These are phyloP conservation scores for Chaetomiaceae sp. DNA, from an alignment of 2,329 filamentous ascomycete species.

Conservation along the genomic window DNA sequence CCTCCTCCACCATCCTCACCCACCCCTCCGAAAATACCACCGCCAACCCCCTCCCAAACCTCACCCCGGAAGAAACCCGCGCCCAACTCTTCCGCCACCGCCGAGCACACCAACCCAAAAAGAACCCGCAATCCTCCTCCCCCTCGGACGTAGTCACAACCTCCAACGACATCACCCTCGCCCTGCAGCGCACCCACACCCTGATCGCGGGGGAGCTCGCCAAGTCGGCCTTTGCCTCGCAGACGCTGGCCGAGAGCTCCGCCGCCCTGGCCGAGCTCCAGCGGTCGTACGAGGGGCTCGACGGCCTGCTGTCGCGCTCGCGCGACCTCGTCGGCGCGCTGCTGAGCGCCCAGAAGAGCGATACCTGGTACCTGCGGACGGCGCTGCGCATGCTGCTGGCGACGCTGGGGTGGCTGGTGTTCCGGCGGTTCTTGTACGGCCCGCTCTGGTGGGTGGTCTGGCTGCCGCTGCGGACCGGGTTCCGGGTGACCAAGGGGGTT, in stretches of 20 bases:
- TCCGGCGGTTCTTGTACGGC: slow-evolving; percentile 79
- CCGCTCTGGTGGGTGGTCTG: slow-evolving; percentile 87
- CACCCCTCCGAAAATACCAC: slow-evolving; percentile 6
- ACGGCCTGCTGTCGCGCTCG: slow-evolving; percentile 70
- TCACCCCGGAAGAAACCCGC: slow-evolving; percentile 28
- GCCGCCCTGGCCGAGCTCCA: slow-evolving; percentile 75
- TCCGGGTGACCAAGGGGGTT: slow-evolving; percentile 56
- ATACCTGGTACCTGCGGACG: slow-evolving; percentile 96
- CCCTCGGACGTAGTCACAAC: slow-evolving; percentile 72
- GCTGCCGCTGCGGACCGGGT: slow-evolving; percentile 68
- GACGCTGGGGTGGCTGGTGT: slow-evolving; percentile 82
- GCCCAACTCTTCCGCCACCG: slow-evolving; percentile 28
- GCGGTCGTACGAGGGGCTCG: slow-evolving; percentile 75
- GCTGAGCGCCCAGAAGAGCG: slow-evolving; percentile 84
- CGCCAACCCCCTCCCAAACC: slow-evolving; percentile 14
- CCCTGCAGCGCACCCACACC: slow-evolving; percentile 78
- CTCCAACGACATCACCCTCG: slow-evolving; percentile 76
- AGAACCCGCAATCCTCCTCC: slow-evolving; percentile 30
- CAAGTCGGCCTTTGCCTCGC: slow-evolving; percentile 82
- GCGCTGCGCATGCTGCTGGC: slow-evolving; percentile 75
- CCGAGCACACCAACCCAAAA: slow-evolving; percentile 28
- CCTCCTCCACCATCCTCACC: slow-evolving; percentile 15
- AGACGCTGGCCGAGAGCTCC: slow-evolving; percentile 80
- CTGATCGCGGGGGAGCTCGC: slow-evolving; percentile 81
- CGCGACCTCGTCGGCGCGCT: slow-evolving; percentile 72